Percentiles rank a stretch among this genome's conserved stretches.
These are phyloP conservation scores for Phytophthora meadii DNA, from an alignment of 352 stramenopile species.

Conservation along the genomic window DNA sequence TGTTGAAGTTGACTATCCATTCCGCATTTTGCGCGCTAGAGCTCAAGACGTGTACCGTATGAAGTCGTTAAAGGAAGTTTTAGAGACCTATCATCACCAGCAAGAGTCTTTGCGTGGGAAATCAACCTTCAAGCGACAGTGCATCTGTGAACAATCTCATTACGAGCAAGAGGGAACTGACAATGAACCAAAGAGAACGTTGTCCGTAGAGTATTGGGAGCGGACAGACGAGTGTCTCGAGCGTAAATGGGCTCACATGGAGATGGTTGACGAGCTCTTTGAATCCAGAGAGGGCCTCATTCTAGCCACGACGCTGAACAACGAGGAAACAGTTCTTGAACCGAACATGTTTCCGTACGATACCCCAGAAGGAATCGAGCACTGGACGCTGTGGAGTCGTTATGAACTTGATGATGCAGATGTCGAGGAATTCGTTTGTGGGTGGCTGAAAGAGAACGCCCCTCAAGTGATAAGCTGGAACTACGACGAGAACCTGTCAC, in stretches of 20 bases:
- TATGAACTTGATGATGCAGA: conserved; percentile 65
- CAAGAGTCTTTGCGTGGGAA: not conserved
- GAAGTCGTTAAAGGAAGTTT: conserved; percentile 3
- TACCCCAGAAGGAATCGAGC: conserved; percentile 76
- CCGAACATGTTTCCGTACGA: conserved; percentile 90
- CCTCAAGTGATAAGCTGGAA: conserved; percentile 77
- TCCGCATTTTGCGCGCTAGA: conserved; percentile 25
- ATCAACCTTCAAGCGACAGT: conserved; percentile 10
- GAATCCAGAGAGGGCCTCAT: conserved; percentile 73
- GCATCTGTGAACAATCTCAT: conserved; percentile 1
- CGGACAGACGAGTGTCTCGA: conserved; percentile 84
- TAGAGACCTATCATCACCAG: not conserved
- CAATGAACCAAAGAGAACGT: conserved; percentile 34
- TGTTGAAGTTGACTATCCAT: conserved; percentile 29
- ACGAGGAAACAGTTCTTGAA: conserved; percentile 69
- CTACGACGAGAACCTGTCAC: conserved; percentile 86
- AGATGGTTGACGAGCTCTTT: conserved; percentile 72
- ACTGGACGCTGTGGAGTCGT: conserved; percentile 85
- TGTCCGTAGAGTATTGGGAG: conserved; percentile 83
- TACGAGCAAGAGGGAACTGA: not conserved
- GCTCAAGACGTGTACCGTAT: not conserved
- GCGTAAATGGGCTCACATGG: conserved; percentile 84
- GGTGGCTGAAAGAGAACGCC: conserved; percentile 74
- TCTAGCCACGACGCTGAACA: conserved; percentile 65
- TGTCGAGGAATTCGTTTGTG: conserved; percentile 80